Evolutionary conservation across 305 asterid species (phyloP).

Genomic region (Ajuga reptans): DNA sequence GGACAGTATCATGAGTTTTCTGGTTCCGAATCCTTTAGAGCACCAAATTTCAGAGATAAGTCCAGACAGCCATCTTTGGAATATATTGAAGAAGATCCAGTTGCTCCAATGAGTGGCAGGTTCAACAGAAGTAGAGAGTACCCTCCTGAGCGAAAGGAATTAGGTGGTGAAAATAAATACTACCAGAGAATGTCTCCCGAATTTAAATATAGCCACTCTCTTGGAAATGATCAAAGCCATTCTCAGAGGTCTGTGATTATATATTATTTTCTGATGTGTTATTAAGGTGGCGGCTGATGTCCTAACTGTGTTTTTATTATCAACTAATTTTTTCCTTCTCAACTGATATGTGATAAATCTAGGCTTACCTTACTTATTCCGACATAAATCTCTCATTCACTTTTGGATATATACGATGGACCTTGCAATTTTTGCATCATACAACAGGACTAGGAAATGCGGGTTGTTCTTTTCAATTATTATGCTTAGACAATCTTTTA

Average conservation of each 20-base stretch:
- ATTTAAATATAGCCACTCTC: constrained; percentile 35
- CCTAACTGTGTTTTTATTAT: constrained; percentile 2
- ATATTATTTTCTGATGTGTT: background rate
- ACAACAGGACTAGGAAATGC: constrained; percentile 3
- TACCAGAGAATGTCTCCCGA: constrained; percentile 56
- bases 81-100: constrained; percentile 27
- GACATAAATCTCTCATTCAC: constrained; percentile 3
- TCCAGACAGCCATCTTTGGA: constrained; percentile 46
- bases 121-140: constrained; percentile 24
- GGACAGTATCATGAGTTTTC: constrained; percentile 38
- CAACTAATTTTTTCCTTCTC: background rate
- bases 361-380: constrained; percentile 12
- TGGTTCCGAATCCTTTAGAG: constrained; percentile 38
- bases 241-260: constrained; percentile 49
- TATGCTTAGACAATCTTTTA: background rate
- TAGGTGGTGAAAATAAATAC: constrained; percentile 31
- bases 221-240: constrained; percentile 46
- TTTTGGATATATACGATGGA: background rate
- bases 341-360: background rate
- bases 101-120: constrained; percentile 25
- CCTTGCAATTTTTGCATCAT: background rate
- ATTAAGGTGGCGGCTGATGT: background rate
- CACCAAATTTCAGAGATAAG: constrained; percentile 38
- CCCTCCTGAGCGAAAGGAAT: constrained; percentile 43
- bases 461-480: constrained; percentile 2